Percentiles rank a stretch among this genome's conserved stretches.
Conservation (phyloP, 176 grass and related monocot species). For the Oropetium thomaeum region DNA sequence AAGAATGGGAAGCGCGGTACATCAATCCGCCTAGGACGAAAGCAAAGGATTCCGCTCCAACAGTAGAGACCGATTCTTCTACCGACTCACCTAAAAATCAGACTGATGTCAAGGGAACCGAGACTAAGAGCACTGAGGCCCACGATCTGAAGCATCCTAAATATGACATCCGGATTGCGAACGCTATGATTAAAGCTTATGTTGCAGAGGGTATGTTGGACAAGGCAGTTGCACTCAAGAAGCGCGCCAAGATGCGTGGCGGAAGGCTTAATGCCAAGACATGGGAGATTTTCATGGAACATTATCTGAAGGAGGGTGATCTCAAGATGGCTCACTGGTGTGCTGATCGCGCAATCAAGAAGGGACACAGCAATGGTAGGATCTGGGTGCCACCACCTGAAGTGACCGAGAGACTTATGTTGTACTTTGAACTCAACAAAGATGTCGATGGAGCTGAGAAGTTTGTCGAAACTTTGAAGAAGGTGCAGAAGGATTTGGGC, state of each 20-base stretch:
- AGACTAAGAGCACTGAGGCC: background rate
- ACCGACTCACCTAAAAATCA: slow-evolving; percentile 13
- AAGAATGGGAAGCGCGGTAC: slow-evolving; percentile 68
- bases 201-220: slow-evolving; percentile 77
- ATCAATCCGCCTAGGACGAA: slow-evolving; percentile 42
- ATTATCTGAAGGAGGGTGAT: slow-evolving; percentile 67
- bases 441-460: slow-evolving; percentile 67
- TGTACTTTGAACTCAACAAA: slow-evolving; percentile 60
- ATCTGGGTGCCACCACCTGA: slow-evolving; percentile 52
- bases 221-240: slow-evolving; percentile 65
- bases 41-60: background rate
- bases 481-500: slow-evolving; percentile 49
- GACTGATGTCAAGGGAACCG: slow-evolving; percentile 20
- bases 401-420: slow-evolving; percentile 51
- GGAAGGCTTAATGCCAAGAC: slow-evolving; percentile 85
- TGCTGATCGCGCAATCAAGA: slow-evolving; percentile 78
- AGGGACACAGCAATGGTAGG: slow-evolving; percentile 67
- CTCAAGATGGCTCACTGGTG: slow-evolving; percentile 84
- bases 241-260: slow-evolving; percentile 66
- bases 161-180: slow-evolving; percentile 85
- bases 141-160: slow-evolving; percentile 39
- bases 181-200: slow-evolving; percentile 94
- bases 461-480: slow-evolving; percentile 61
- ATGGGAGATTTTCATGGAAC: slow-evolving; percentile 90
- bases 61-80: slow-evolving; percentile 16